Conservation (phyloP, 73 alveolate genomes). For the Uronychia binucleata region DNA sequence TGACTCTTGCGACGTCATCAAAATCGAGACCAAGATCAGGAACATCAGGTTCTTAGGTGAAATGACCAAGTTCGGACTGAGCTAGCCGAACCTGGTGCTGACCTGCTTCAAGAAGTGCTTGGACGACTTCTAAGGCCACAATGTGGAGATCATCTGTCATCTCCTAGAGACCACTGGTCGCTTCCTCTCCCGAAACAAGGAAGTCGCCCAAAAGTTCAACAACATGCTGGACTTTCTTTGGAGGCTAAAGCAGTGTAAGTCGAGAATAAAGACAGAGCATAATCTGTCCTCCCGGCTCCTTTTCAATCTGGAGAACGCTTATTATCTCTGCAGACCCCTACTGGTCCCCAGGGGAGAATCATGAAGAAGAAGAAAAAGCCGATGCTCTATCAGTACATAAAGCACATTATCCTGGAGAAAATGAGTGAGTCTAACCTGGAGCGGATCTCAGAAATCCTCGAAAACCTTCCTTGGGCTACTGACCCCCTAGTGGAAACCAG, state of each 20-base stretch:
- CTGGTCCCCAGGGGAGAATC: background rate
- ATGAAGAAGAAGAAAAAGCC: background rate
- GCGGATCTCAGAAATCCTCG: constrained; percentile 7
- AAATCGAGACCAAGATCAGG: constrained; percentile 48
- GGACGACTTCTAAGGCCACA: constrained; percentile 76
- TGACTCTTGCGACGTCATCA: constrained; percentile 41
- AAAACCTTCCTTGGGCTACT: constrained; percentile 42
- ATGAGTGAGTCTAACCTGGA: constrained; percentile 22
- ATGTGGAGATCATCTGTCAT: constrained; percentile 65
- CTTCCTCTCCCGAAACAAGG: constrained; percentile 52
- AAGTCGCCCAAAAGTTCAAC: constrained; percentile 60
- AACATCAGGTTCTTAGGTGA: constrained; percentile 55
- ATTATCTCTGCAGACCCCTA: constrained; percentile 12
- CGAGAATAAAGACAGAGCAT: background rate
- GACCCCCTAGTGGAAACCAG: background rate
- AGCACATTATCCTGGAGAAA: constrained; percentile 33
- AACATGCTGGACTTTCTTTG: constrained; percentile 64
- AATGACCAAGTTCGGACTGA: constrained; percentile 62
- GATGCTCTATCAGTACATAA: constrained; percentile 12
- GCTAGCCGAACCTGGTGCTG: constrained; percentile 58
- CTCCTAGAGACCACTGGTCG: constrained; percentile 72
- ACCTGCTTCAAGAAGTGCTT: constrained; percentile 70
- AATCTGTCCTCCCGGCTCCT: background rate
- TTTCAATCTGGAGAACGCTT: constrained; percentile 13
- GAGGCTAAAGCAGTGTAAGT: constrained; percentile 52